Percentiles rank a stretch among this genome's conserved stretches.
Conservation (phyloP, 805 yeast species). For the Jamesozyma rosinii region DNA sequence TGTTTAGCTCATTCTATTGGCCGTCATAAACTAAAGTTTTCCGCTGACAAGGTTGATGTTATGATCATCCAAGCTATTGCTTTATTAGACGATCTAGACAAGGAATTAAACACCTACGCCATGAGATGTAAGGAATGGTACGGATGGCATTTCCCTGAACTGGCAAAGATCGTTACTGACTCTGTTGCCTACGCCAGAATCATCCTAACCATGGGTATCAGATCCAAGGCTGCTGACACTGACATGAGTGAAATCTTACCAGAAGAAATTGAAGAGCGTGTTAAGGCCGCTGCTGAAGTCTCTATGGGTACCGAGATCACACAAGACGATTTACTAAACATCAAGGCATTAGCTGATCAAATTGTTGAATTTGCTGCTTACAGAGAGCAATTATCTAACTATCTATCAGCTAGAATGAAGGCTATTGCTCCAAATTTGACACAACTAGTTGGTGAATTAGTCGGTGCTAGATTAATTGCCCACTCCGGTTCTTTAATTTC, state of each 20-base stretch:
- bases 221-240: constrained; percentile 83
- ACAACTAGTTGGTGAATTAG: constrained; percentile 91
- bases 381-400: constrained; percentile 91
- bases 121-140: constrained; percentile 99
- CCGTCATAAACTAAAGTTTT: constrained; percentile 93
- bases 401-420: constrained; percentile 89
- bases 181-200: constrained; percentile 94
- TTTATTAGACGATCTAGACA: constrained; percentile 89
- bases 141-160: constrained; percentile 99
- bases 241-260: constrained; percentile 87
- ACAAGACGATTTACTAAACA: constrained; percentile 77
- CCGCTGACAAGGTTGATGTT: constrained; percentile 96
- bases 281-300: constrained; percentile 89
- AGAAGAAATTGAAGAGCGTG: constrained; percentile 85
- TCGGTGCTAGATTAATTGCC: constrained; percentile 96
- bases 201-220: constrained; percentile 84
- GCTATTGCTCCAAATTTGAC: constrained; percentile 98
- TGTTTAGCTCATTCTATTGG: constrained; percentile 97
- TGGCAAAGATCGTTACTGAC: constrained; percentile 93
- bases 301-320: constrained; percentile 99
- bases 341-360: constrained; percentile 86
- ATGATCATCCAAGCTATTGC: constrained; percentile 99
- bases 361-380: constrained; percentile 92
- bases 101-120: constrained; percentile 94
- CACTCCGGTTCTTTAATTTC: constrained; percentile 93